phyloP scores from a whole-genome alignment of 331 rosid species.

The Pyracantha coccinea region DNA sequence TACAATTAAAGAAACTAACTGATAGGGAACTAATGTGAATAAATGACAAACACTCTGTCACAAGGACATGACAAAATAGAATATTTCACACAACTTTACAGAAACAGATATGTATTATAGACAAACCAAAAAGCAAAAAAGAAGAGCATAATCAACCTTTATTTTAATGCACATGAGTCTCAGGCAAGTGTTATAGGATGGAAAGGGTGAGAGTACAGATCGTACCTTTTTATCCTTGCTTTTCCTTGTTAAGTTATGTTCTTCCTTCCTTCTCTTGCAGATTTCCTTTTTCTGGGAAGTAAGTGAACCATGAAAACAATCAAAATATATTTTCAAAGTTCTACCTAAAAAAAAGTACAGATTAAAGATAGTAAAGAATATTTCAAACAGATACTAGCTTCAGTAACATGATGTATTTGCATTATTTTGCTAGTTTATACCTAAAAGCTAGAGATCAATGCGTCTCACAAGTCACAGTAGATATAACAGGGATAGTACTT shows the following conservation, averaged over 20 bases:
- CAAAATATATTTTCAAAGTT: neutral
- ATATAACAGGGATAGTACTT: neutral
- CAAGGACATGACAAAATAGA: neutral
- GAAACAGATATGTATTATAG: neutral
- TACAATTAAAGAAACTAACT: neutral
- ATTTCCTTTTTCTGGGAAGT: conserved; percentile 78
- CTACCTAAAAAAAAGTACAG: too few relatives aligned
- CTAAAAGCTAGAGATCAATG: neutral
- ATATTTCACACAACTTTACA: neutral
- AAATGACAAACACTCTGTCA: neutral
- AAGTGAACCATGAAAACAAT: conserved; percentile 3
- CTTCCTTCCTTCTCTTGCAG: conserved; percentile 98
- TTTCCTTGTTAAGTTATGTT: conserved; percentile 63
- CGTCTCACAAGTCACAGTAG: neutral
- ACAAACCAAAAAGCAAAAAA: neutral
- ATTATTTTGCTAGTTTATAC: neutral
- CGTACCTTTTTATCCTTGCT: conserved; percentile 91
- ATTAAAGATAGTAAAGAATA: neutral
- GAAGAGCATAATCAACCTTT: neutral
- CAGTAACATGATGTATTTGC: neutral
- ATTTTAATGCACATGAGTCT: neutral
- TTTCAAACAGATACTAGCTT: neutral
- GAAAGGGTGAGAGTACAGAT: neutral
- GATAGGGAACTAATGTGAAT: neutral
- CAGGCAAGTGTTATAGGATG: neutral